Percentiles rank a stretch among this genome's conserved stretches.
Conservation (phyloP, 1,139 yeast species). For the Taphrina communis region DNA sequence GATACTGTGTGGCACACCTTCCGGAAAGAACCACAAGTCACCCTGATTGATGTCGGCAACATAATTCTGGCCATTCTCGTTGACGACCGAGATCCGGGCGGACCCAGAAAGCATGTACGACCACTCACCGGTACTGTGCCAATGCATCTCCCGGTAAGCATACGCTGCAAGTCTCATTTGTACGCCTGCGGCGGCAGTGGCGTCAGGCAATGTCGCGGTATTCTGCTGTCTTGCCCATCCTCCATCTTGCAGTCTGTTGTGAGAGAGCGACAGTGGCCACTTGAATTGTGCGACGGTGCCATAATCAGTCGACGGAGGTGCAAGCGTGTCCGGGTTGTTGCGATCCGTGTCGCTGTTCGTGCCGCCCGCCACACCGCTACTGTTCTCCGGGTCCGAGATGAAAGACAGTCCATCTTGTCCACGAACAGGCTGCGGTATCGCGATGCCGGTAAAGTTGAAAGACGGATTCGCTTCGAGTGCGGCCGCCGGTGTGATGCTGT, state of each 20-base stretch:
- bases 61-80: slow-evolving; percentile 26
- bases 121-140: slow-evolving; percentile 40
- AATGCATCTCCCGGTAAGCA: slow-evolving; percentile 39
- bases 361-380: slow-evolving; percentile 6
- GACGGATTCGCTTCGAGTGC: slow-evolving; percentile 40
- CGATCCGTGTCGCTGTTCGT: slow-evolving; percentile 7
- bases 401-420: slow-evolving; percentile 11
- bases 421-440: slow-evolving; percentile 18
- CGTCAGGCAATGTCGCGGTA: slow-evolving; percentile 21
- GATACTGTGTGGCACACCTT: slow-evolving; percentile 37
- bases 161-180: slow-evolving; percentile 36
- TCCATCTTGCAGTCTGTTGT: slow-evolving; percentile 36
- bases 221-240: slow-evolving; percentile 42
- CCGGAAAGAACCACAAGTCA: slow-evolving; percentile 39
- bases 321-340: slow-evolving; percentile 15
- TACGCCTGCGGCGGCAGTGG: slow-evolving; percentile 39
- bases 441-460: slow-evolving; percentile 19
- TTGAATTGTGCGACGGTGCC: slow-evolving; percentile 24
- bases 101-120: slow-evolving; percentile 39
- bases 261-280: slow-evolving; percentile 40
- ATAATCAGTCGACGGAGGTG: slow-evolving; percentile 25
- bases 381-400: background rate
- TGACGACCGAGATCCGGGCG: slow-evolving; percentile 25
- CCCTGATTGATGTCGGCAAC: slow-evolving; percentile 34
- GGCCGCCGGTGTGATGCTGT: slow-evolving; percentile 7